Conservation (phyloP, 441 rosid species). For the Cnidoscolus chayamansa region DNA sequence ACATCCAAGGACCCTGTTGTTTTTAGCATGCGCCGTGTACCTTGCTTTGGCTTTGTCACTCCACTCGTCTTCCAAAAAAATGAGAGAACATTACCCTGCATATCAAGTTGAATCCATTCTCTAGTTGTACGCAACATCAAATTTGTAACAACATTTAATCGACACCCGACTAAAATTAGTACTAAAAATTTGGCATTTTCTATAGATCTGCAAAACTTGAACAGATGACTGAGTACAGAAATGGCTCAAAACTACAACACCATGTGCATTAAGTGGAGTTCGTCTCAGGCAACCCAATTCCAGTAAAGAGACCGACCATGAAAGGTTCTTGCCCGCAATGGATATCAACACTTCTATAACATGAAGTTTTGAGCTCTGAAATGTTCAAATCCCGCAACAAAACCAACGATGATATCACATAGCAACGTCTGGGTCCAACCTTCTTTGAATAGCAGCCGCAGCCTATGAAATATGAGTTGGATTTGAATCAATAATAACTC, state of each 20-base stretch:
- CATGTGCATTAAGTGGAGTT: background rate
- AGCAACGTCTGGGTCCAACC: slow-evolving; percentile 87
- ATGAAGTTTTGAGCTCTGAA: background rate
- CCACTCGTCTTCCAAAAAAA: too few species aligned
- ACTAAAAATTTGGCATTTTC: background rate
- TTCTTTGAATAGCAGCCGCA: slow-evolving; percentile 88
- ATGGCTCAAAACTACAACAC: background rate
- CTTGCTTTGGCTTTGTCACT: too few species aligned
- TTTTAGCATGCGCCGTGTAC: too few species aligned
- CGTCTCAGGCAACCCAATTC: background rate
- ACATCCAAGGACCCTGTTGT: too few species aligned
- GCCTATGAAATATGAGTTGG: slow-evolving; percentile 40
- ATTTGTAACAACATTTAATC: background rate
- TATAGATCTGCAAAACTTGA: background rate
- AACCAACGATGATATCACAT: slow-evolving; percentile 36
- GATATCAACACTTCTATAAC: background rate
- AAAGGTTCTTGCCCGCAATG: too few species aligned
- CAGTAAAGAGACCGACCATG: background rate
- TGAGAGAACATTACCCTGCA: background rate
- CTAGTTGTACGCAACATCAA: background rate
- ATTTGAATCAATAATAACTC: background rate
- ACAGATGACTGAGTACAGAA: background rate
- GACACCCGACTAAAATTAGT: background rate
- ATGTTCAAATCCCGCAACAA: background rate
- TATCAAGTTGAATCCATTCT: background rate